A percentile compares a stretch with the other conserved stretches of the same genome.
Evolutionary conservation across 768 basidiomycete genomes (phyloP).

Genomic region (Gymnopilus dilepis): DNA sequence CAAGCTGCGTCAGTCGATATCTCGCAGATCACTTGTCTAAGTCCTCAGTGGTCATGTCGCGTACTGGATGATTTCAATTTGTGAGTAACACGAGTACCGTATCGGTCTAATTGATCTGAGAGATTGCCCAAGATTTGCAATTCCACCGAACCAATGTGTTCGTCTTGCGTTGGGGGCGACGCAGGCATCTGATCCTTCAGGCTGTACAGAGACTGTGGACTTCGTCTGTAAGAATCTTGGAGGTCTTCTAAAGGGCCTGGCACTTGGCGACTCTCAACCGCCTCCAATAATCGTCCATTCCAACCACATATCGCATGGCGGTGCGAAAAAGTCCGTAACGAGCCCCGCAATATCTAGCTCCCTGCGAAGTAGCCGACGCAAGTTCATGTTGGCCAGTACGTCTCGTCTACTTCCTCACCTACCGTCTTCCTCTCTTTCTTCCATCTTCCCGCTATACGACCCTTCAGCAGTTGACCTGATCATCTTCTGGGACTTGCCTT

Average conservation of each 20-base stretch:
- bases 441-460: constrained; percentile 82
- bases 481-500: constrained; percentile 76
- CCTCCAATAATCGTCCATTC: constrained; percentile 61
- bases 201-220: constrained; percentile 46
- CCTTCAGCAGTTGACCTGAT: constrained; percentile 75
- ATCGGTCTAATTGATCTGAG: constrained; percentile 12
- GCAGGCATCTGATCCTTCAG: constrained; percentile 41
- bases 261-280: constrained; percentile 45
- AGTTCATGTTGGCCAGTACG: constrained; percentile 38
- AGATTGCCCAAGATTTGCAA: constrained; percentile 37
- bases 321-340: constrained; percentile 28
- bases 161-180: constrained; percentile 48
- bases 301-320: constrained; percentile 43
- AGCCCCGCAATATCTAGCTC: constrained; percentile 45
- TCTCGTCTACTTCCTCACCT: constrained; percentile 59
- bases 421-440: constrained; percentile 49
- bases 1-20: constrained; percentile 48
- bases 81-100: constrained; percentile 43
- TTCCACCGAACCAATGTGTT: constrained; percentile 55
- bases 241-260: constrained; percentile 53
- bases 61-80: constrained; percentile 39
- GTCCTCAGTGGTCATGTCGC: constrained; percentile 69
- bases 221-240: constrained; percentile 60
- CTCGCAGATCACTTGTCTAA: constrained; percentile 65
- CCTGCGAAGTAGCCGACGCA: constrained; percentile 57